phyloP scores from a whole-genome alignment of 305 asterid species.

The Fraxinus velutina region DNA sequence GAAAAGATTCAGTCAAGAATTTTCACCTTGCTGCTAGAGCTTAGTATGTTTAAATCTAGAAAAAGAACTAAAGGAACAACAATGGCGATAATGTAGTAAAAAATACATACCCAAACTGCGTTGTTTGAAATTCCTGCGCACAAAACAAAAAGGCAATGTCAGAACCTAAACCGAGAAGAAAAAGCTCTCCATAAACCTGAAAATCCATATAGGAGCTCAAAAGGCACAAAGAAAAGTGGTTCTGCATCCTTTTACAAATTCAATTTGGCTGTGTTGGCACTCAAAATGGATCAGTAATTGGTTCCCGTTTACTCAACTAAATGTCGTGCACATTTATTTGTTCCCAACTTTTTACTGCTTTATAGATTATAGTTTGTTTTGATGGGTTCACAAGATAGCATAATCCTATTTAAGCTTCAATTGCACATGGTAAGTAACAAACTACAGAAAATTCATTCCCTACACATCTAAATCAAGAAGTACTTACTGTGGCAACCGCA shows the following conservation, averaged over 20 bases:
- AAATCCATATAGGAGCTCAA: not conserved
- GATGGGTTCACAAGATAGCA: not conserved
- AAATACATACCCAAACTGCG: constrained; percentile 56
- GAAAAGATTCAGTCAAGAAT: not conserved
- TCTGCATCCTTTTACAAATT: not conserved
- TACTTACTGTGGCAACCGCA: constrained; percentile 51
- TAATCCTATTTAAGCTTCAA: not conserved
- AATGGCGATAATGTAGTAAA: not conserved
- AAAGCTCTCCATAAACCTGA: not conserved
- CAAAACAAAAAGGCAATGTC: constrained; percentile 26
- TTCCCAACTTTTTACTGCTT: not conserved
- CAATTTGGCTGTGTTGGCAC: not conserved
- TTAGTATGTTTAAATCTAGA: not conserved
- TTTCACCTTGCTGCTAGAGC: not conserved
- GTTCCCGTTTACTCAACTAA: not conserved
- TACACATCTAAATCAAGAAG: not conserved
- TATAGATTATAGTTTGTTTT: not conserved
- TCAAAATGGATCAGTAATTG: not conserved
- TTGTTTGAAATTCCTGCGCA: constrained; percentile 70
- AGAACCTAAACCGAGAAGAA: constrained; percentile 38
- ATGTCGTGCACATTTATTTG: not conserved
- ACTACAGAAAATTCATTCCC: not conserved
- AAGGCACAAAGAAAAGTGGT: not conserved
- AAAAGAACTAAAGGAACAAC: not conserved
- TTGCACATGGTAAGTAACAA: not conserved